phyloP scores from a whole-genome alignment of 768 basidiomycete species.

The Xerocomus potaroensis region DNA sequence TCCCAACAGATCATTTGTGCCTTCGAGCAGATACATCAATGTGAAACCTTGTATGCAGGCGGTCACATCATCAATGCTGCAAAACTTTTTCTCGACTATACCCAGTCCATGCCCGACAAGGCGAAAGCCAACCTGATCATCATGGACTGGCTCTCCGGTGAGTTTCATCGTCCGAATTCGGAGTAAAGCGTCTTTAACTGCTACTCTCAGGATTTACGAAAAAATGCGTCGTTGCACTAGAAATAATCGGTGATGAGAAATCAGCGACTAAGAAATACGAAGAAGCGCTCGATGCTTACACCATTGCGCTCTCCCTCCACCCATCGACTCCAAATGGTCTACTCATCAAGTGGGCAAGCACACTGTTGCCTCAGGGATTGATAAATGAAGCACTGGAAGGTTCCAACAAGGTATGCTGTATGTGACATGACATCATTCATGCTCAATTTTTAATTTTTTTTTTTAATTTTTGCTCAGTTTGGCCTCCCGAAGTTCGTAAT shows the following conservation, averaged over 20 bases:
- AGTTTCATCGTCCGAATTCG: background rate
- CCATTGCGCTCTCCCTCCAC: background rate
- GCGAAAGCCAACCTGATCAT: background rate
- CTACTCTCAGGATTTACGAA: background rate
- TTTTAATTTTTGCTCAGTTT: constrained; percentile 1
- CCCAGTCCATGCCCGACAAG: background rate
- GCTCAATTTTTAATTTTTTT: background rate
- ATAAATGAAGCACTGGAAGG: background rate
- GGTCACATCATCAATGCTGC: background rate
- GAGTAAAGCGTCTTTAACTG: background rate
- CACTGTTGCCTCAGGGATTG: background rate
- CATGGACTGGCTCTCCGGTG: background rate
- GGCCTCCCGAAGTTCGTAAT: background rate
- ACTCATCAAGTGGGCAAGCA: background rate
- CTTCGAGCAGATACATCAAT: background rate
- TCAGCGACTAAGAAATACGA: background rate
- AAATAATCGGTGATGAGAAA: background rate
- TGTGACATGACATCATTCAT: background rate
- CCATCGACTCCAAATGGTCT: background rate
- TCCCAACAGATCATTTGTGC: background rate
- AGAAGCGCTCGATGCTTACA: constrained; percentile 1
- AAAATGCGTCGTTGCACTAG: background rate
- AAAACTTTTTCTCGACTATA: background rate
- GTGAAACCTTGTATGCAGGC: background rate
- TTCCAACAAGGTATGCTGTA: background rate